phyloP scores from a whole-genome alignment of 1,284 basidiomycete genomes.

The Microbotryum intermedium region DNA sequence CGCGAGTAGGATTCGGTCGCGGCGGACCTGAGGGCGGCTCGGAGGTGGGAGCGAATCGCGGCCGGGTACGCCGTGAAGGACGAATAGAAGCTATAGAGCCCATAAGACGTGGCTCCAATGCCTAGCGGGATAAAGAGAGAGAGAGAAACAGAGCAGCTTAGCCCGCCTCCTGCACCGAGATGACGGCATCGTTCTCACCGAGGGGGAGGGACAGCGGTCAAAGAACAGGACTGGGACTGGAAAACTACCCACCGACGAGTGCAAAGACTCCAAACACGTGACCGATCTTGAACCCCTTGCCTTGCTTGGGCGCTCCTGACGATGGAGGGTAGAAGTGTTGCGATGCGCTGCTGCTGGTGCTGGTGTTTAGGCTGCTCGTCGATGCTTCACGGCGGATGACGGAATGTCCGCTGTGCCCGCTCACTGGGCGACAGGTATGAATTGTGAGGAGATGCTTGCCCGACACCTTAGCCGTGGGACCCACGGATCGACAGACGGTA shows the following conservation, averaged over 20 bases:
- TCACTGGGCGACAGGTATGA: too few relatives aligned
- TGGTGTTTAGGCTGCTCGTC: too few relatives aligned
- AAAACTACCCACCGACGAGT: constrained; percentile 14
- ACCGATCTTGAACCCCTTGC: constrained; percentile 19
- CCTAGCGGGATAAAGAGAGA: constrained; percentile 4
- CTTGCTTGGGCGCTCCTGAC: background rate
- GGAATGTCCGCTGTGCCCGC: too few relatives aligned
- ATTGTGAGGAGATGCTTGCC: too few relatives aligned
- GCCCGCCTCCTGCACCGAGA: too few relatives aligned
- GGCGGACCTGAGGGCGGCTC: constrained; percentile 18
- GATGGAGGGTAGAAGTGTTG: constrained; percentile 2
- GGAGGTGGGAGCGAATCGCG: constrained; percentile 19
- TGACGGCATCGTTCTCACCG: too few relatives aligned
- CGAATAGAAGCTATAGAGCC: constrained; percentile 25
- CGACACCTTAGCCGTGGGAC: too few relatives aligned
- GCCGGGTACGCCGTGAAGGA: constrained; percentile 25
- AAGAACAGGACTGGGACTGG: too few relatives aligned
- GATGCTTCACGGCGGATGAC: too few relatives aligned
- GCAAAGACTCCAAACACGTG: constrained; percentile 19
- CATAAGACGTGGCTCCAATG: constrained; percentile 20
- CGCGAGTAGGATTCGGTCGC: background rate
- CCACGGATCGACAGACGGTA: too few relatives aligned
- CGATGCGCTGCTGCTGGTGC: background rate
- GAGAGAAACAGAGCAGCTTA: background rate
- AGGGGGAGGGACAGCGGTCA: background rate